Evolutionary conservation across 164 flowering plant species (phyloP).

Genomic region (Umbilicus rupestris): DNA sequence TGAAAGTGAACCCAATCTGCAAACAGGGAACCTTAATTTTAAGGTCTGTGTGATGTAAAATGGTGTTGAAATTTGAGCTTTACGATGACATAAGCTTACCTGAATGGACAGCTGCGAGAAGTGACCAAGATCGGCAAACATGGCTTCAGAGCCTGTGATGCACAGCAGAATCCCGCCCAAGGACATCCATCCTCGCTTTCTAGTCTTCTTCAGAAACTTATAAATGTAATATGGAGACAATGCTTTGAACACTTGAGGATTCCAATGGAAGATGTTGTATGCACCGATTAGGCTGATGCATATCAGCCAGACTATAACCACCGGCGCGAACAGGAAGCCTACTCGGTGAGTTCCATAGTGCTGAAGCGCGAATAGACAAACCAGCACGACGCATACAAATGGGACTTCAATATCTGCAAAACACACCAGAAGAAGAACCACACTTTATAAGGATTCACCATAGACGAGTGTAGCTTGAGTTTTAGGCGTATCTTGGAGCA

Average conservation of each 20-base stretch:
- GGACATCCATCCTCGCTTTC: slow-evolving; percentile 66
- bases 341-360: slow-evolving; percentile 79
- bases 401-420: slow-evolving; percentile 77
- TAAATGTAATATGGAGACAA: slow-evolving; percentile 70
- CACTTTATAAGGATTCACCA: too few relatives aligned
- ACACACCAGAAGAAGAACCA: slow-evolving; percentile 7
- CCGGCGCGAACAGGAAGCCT: slow-evolving; percentile 77
- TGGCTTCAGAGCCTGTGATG: slow-evolving; percentile 93
- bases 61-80: not conserved
- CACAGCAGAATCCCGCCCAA: slow-evolving; percentile 72
- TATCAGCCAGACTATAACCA: slow-evolving; percentile 66
- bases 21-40: slow-evolving; percentile 4
- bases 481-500: too few relatives aligned
- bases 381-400: slow-evolving; percentile 55
- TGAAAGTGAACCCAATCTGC: slow-evolving; percentile 66
- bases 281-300: slow-evolving; percentile 68
- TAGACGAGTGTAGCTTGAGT: too few relatives aligned
- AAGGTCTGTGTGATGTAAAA: not conserved
- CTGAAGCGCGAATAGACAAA: slow-evolving; percentile 64
- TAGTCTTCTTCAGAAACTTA: slow-evolving; percentile 59
- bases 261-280: slow-evolving; percentile 71
- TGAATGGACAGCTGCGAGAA: slow-evolving; percentile 79
- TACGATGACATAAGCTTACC: slow-evolving; percentile 23
- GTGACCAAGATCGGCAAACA: slow-evolving; percentile 93
- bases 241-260: slow-evolving; percentile 55